Conservation (phyloP, 805 yeast species). For the Starmerella potacharoeniae region DNA sequence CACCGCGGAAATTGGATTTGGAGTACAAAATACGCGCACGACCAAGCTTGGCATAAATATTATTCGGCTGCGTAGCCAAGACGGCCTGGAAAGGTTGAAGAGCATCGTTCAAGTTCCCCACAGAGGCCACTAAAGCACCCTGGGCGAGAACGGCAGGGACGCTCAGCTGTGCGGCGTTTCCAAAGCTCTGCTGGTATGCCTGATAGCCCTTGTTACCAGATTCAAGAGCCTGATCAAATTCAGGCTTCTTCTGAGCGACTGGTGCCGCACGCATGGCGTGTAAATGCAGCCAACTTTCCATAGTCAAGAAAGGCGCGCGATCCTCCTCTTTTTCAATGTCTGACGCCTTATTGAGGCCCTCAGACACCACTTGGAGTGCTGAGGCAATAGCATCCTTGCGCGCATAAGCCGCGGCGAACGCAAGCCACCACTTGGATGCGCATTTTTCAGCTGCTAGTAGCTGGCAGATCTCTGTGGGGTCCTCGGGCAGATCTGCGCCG, state of each 20-base stretch:
- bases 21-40: constrained; percentile 71
- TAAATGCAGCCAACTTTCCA: constrained; percentile 57
- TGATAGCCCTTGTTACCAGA: constrained; percentile 31
- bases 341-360: constrained; percentile 39
- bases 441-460: constrained; percentile 74
- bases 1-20: constrained; percentile 58
- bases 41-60: constrained; percentile 67
- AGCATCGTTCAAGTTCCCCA: constrained; percentile 59
- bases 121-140: constrained; percentile 50
- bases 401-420: constrained; percentile 74
- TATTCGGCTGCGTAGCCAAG: constrained; percentile 39
- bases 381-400: constrained; percentile 46
- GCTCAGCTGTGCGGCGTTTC: constrained; percentile 21
- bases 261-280: constrained; percentile 28
- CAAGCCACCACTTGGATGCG: constrained; percentile 67
- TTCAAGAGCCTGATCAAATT: constrained; percentile 35
- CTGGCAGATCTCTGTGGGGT: constrained; percentile 69
- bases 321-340: constrained; percentile 30
- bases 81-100: constrained; percentile 55
- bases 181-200: constrained; percentile 38
- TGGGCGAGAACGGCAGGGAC: constrained; percentile 49
- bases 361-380: constrained; percentile 50
- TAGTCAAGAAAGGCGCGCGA: constrained; percentile 44
- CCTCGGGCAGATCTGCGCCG: constrained; percentile 75
- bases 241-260: constrained; percentile 11